Evolutionary conservation across 805 yeast species (phyloP).

Genomic region (Yarrowia yakushimensis): DNA sequence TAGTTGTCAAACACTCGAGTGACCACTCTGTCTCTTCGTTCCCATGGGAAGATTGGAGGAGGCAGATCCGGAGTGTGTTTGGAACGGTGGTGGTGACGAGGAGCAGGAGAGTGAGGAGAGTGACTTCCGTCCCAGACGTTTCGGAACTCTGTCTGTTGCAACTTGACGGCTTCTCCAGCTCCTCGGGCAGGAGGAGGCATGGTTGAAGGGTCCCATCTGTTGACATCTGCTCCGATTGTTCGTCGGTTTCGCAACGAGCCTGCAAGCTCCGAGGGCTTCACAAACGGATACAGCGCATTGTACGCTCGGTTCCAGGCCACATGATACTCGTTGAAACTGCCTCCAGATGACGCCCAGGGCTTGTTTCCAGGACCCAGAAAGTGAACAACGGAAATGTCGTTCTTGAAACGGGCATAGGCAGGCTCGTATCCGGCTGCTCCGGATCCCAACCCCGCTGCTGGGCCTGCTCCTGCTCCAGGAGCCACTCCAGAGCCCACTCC

Average conservation of each 20-base stretch:
- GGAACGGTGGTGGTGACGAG: not conserved
- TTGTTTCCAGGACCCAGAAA: constrained; percentile 40
- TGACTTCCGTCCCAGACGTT: constrained; percentile 27
- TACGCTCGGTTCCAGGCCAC: constrained; percentile 28
- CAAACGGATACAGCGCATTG: constrained; percentile 27
- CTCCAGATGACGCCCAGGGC: constrained; percentile 39
- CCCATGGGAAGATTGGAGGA: constrained; percentile 24
- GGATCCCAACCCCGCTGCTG: not conserved
- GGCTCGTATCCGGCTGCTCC: constrained; percentile 64
- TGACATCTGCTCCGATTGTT: constrained; percentile 28
- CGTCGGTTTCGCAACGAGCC: not conserved
- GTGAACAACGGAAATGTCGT: constrained; percentile 42
- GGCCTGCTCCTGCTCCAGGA: not conserved
- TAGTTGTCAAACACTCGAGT: constrained; percentile 22
- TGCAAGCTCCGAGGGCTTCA: not conserved
- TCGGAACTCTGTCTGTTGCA: constrained; percentile 27
- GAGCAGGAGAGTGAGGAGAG: not conserved
- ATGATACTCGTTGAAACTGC: constrained; percentile 13
- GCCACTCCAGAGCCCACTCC: not conserved
- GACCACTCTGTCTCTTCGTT: not conserved
- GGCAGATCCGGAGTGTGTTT: not conserved
- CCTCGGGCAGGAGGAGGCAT: constrained; percentile 32
- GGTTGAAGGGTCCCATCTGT: constrained; percentile 34
- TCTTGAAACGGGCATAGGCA: constrained; percentile 54
- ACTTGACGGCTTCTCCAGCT: constrained; percentile 32